A percentile compares a stretch with the other conserved stretches of the same genome.
Conservation (phyloP, 768 basidiomycete genomes). For the Suillus sp. region DNA sequence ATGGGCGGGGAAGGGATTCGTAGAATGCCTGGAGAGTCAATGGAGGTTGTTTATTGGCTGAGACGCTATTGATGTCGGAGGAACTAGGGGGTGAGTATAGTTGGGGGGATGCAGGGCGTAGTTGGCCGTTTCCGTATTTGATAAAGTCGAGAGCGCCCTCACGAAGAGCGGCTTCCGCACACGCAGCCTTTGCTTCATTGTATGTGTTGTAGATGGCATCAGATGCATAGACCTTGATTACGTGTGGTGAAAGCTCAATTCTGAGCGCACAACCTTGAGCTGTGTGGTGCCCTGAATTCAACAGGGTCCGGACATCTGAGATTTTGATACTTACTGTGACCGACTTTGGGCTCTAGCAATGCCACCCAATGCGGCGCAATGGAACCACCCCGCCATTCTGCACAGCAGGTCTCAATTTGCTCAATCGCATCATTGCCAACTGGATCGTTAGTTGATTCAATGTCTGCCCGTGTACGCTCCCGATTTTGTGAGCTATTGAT, state of each 20-base stretch:
- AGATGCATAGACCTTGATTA: constrained; percentile 53
- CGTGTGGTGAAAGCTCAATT: constrained; percentile 52
- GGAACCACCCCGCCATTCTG: constrained; percentile 53
- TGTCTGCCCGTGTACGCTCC: constrained; percentile 7
- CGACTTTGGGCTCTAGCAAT: constrained; percentile 48
- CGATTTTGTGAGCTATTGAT: constrained; percentile 29
- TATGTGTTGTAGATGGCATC: constrained; percentile 44
- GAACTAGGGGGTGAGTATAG: constrained; percentile 9
- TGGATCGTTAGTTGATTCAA: not conserved
- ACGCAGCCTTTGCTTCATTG: constrained; percentile 50
- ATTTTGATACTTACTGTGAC: constrained; percentile 40
- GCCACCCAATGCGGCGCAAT: constrained; percentile 56
- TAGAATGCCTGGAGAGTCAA: constrained; percentile 59
- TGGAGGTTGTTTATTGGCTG: constrained; percentile 20
- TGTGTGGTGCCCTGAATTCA: constrained; percentile 30
- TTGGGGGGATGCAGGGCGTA: constrained; percentile 33
- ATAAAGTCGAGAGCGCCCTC: constrained; percentile 64
- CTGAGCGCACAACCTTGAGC: constrained; percentile 59
- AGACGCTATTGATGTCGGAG: constrained; percentile 13
- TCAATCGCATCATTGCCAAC: constrained; percentile 29
- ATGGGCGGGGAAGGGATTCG: constrained; percentile 66
- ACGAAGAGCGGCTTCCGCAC: constrained; percentile 53
- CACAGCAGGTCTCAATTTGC: constrained; percentile 57
- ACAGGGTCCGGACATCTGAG: not conserved
- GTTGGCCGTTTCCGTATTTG: constrained; percentile 54